Evolutionary conservation across 495 filamentous ascomycete genomes (phyloP).

Genomic region (Aspergillus carlsbadensis): DNA sequence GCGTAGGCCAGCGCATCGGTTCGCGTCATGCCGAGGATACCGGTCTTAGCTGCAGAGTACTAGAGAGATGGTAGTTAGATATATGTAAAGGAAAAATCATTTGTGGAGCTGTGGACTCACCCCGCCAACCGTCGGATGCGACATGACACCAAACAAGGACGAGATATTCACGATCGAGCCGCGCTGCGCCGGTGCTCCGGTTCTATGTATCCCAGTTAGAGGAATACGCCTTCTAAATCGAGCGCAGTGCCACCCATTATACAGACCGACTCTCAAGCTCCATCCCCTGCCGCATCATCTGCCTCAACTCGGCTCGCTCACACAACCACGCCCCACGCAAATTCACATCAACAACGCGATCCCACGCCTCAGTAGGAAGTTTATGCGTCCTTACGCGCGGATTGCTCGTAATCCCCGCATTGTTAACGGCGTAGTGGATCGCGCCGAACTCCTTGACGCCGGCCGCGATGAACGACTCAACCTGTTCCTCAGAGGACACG

Average conservation of each 20-base stretch:
- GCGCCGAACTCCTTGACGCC: not conserved
- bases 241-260: no score
- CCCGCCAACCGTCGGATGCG: constrained; percentile 12
- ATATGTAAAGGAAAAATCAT: no score
- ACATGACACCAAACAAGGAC: constrained; percentile 9
- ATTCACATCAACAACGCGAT: constrained; percentile 7
- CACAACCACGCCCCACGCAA: constrained; percentile 14
- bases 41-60: constrained; percentile 12
- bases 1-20: constrained; percentile 14
- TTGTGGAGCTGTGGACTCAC: not conserved
- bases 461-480: not conserved
- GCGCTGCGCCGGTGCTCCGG: constrained; percentile 5
- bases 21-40: constrained; percentile 14
- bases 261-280: not conserved
- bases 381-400: not conserved
- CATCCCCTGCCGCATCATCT: constrained; percentile 4
- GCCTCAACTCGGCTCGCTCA: constrained; percentile 7
- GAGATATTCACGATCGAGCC: constrained; percentile 15
- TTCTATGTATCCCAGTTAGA: not conserved
- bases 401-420: constrained; percentile 4
- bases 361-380: not conserved
- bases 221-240: no score
- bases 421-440: not conserved
- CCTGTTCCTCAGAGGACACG: not conserved
- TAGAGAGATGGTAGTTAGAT: not conserved